Evolutionary conservation across 306 rosid genomes (phyloP).

Genomic region (Malus orientalis): DNA sequence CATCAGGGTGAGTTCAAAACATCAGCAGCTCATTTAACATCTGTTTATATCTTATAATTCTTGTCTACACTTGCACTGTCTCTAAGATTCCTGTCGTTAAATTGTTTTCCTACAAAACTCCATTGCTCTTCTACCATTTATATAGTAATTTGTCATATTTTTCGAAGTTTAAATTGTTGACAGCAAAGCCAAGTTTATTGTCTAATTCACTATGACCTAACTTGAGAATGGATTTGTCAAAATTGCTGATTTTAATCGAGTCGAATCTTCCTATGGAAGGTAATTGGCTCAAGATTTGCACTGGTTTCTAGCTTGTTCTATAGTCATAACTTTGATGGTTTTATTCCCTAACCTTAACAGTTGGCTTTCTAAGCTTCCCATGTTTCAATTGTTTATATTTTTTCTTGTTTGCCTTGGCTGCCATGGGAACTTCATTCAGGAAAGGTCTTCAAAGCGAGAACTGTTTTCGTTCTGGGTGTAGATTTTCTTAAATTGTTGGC

Average conservation of each 20-base stretch:
- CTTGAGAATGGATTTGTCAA: background rate
- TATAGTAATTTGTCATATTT: background rate
- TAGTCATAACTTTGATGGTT: background rate
- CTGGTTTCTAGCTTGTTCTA: background rate
- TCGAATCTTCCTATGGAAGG: background rate
- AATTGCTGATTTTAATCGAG: background rate
- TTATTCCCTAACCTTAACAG: background rate
- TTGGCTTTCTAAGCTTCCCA: background rate
- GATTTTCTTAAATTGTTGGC: constrained; percentile 14
- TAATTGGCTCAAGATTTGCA: background rate
- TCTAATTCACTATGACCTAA: background rate
- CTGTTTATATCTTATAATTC: background rate
- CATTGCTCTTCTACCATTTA: background rate
- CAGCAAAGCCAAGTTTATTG: background rate
- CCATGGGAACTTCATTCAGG: background rate
- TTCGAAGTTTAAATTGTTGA: background rate
- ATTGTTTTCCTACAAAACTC: background rate
- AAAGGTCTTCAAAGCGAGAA: background rate
- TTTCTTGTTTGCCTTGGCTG: constrained; percentile 9
- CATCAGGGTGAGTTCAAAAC: constrained; percentile 61
- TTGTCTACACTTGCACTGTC: background rate
- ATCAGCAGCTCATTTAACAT: background rate
- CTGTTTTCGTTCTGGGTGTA: constrained; percentile 9
- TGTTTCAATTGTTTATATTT: constrained; percentile 1
- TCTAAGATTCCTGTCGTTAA: background rate